These are phyloP conservation scores for Berberis vulgaris DNA, from an alignment of 164 flowering plant species.

Conservation along the genomic window DNA sequence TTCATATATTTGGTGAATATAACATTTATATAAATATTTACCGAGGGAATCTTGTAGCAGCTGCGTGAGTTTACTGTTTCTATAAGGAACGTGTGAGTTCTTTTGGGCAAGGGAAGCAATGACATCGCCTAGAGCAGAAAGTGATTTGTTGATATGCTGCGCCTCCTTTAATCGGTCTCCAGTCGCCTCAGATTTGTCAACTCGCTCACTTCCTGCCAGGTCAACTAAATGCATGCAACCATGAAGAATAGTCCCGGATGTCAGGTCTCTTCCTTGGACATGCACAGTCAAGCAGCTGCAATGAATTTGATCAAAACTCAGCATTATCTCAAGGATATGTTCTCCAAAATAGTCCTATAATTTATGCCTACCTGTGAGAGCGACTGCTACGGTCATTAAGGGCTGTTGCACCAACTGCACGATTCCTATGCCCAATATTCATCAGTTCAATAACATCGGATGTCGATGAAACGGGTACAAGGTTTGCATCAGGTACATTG, in stretches of 20 bases:
- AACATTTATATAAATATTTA: constrained; percentile 15
- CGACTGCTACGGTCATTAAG: constrained; percentile 99
- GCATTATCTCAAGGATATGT: neutral
- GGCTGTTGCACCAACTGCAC: constrained; percentile 95
- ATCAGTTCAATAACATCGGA: constrained; percentile 82
- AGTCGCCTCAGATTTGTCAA: constrained; percentile 78
- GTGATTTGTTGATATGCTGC: constrained; percentile 81
- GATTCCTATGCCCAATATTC: constrained; percentile 89
- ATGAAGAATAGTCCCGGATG: constrained; percentile 54
- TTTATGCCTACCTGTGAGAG: constrained; percentile 70
- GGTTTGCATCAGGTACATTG: constrained; percentile 89
- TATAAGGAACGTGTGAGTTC: constrained; percentile 80
- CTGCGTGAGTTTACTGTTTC: constrained; percentile 79
- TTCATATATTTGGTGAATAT: neutral
- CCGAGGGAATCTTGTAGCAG: constrained; percentile 88
- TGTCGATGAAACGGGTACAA: constrained; percentile 84
- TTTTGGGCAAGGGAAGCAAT: constrained; percentile 85
- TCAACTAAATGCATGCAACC: constrained; percentile 93
- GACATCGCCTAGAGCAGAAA: constrained; percentile 90
- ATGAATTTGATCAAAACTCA: constrained; percentile 6
- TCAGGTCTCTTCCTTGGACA: constrained; percentile 76
- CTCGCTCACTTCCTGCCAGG: constrained; percentile 91
- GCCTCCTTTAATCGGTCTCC: constrained; percentile 95
- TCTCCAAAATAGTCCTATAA: neutral
- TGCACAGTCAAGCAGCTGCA: constrained; percentile 85